These are phyloP conservation scores for Pseudotulostoma volvatum DNA, from an alignment of 495 filamentous ascomycete species.

Conservation along the genomic window DNA sequence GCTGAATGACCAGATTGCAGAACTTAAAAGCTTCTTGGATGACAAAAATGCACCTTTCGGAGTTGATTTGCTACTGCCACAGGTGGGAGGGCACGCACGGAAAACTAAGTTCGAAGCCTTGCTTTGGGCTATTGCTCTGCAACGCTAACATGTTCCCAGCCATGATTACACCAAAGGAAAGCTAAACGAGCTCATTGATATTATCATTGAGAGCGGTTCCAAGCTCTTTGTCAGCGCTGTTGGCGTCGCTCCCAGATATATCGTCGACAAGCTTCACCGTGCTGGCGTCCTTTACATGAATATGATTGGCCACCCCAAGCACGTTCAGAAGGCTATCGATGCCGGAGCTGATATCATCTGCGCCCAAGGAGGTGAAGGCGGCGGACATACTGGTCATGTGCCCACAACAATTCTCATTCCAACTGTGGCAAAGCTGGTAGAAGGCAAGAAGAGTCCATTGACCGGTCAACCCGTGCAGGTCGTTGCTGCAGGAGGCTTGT, in stretches of 20 bases:
- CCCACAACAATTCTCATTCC: slow-evolving; percentile 82
- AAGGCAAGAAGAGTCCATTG: slow-evolving; percentile 70
- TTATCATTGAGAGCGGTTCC: slow-evolving; percentile 80
- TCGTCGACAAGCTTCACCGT: slow-evolving; percentile 80
- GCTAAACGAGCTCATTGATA: slow-evolving; percentile 75
- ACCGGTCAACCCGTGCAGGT: slow-evolving; percentile 78
- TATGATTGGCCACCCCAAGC: slow-evolving; percentile 99
- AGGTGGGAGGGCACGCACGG: slow-evolving; percentile 82
- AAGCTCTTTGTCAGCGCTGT: slow-evolving; percentile 94
- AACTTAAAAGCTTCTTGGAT: slow-evolving; percentile 75
- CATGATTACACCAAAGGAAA: slow-evolving; percentile 99
- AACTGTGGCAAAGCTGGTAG: slow-evolving; percentile 66
- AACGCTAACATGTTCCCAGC: slow-evolving; percentile 34
- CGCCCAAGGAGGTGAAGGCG: slow-evolving; percentile 83
- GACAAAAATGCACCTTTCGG: slow-evolving; percentile 99
- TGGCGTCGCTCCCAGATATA: slow-evolving; percentile 74
- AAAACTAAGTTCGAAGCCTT: slow-evolving; percentile 70
- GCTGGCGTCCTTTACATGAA: slow-evolving; percentile 94
- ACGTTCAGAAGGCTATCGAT: slow-evolving; percentile 84
- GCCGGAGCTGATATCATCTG: slow-evolving; percentile 84
- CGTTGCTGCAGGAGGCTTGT: slow-evolving; percentile 85
- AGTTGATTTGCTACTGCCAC: slow-evolving; percentile 85
- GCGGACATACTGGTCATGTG: slow-evolving; percentile 82
- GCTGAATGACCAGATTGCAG: slow-evolving; percentile 84
- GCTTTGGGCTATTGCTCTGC: background rate